Evolutionary conservation across 176 grass and related monocot species (phyloP).

Genomic region (Urochloa ruziziensis): DNA sequence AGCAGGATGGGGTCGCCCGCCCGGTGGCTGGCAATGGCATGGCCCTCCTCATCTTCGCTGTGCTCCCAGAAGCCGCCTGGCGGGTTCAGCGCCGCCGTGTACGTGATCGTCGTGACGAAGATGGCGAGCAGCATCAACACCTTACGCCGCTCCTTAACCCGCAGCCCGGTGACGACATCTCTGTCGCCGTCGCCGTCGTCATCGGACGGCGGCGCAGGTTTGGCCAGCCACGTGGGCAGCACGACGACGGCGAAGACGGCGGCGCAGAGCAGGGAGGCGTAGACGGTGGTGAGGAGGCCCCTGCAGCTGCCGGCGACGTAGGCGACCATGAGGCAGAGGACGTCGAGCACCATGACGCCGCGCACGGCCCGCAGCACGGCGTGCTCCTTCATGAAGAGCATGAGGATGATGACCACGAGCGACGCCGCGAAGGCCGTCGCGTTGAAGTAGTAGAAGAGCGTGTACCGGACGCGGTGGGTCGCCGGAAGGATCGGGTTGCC

Average conservation of each 20-base stretch:
- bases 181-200: too few species aligned
- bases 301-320: slow-evolving; percentile 19
- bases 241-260: too few species aligned
- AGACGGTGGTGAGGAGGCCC: neutral
- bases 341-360: neutral
- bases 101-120: slow-evolving; percentile 26
- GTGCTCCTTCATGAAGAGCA: too few species aligned
- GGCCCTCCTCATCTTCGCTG: too few species aligned
- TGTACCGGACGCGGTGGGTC: neutral
- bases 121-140: slow-evolving; percentile 25
- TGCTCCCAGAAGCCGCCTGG: slow-evolving; percentile 26
- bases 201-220: too few species aligned
- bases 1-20: too few species aligned
- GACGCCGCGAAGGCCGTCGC: slow-evolving; percentile 1
- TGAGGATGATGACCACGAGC: neutral
- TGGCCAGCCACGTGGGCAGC: too few species aligned
- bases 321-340: slow-evolving; percentile 11
- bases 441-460: slow-evolving; percentile 17
- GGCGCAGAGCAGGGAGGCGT: neutral
- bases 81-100: slow-evolving; percentile 8
- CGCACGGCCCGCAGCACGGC: neutral
- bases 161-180: too few species aligned
- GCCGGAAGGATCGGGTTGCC: neutral
- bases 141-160: neutral
- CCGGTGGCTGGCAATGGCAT: too few species aligned